Base-by-base conservation (phyloP, 495 filamentous ascomycete species). In the Penicillium taxi region DNA sequence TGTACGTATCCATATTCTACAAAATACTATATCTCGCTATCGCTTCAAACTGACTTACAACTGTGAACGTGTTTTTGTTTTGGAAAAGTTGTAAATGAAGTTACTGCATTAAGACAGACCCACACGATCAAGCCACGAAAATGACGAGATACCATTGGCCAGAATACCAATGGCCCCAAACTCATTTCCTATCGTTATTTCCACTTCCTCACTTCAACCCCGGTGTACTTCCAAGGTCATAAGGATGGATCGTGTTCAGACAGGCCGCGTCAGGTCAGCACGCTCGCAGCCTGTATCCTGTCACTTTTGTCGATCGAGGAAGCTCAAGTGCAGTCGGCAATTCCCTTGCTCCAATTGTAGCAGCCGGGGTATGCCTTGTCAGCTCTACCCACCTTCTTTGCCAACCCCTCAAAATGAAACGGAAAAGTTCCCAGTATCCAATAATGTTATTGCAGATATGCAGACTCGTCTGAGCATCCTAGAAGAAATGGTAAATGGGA, bases 251-350 rank as follows among this genome's bases (percentile, higher is more conserved):
- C 44, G 47, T 1, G 35, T 51, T 23, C 44, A 43, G 11, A 53
- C 47, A 11, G 12, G 39, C 18, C 32, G 22, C n/a, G 11, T 22
- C 5, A 45, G 17, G 13, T 18, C 39, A 12, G 41, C 47, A n/a
- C 55, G 52, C 0, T 50, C 47, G 5, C 47, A 55, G 2, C 55
- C 55, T 2, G 52, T 61, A 3, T 56, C 64, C 1, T 72, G 68
- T 31, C 52, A 61, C 15, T 58, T 49, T 23, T 72, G 66, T 41
- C 67, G 68, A 27, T 58, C 56, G 32, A 62, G 69, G 26, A 72
- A 72, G 55, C 35, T 70, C 18, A 58, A 58, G 36, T 70, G 68
- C 41, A 61, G 64, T 40, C 58, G 63, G 18, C 35, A 45, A 14
- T 50, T 60, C 16, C 66, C 66, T 6, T 70, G 65, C 37, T 47